phyloP scores from a whole-genome alignment of 2,329 filamentous ascomycete genomes.

The Phyllosticta citribraziliensis region DNA sequence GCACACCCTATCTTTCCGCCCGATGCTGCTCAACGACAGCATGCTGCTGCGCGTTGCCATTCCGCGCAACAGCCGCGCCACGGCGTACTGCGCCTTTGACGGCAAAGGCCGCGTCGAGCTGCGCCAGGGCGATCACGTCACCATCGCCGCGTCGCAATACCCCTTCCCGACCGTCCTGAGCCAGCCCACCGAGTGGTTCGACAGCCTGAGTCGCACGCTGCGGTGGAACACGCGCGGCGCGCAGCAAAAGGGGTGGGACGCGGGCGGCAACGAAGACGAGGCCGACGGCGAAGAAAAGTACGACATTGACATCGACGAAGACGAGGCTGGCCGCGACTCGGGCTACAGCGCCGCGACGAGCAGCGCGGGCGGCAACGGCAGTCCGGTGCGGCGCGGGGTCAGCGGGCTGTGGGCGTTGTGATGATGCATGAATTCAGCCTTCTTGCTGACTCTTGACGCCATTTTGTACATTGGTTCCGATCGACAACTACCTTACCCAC shows the following conservation, averaged over 20 bases:
- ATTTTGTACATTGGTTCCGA: background rate
- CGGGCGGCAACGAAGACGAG: constrained; percentile 32
- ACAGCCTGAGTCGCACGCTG: constrained; percentile 83
- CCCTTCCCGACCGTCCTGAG: constrained; percentile 94
- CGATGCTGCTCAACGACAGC: constrained; percentile 94
- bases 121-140: constrained; percentile 87
- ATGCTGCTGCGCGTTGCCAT: constrained; percentile 85
- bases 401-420: constrained; percentile 5
- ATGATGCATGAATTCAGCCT: background rate
- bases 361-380: constrained; percentile 18
- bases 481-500: too few species aligned
- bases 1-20: constrained; percentile 90
- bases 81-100: constrained; percentile 94
- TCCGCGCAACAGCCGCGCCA: constrained; percentile 74
- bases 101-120: constrained; percentile 94
- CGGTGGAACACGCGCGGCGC: constrained; percentile 93
- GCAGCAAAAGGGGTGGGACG: constrained; percentile 74
- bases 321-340: constrained; percentile 34
- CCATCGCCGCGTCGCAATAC: constrained; percentile 90
- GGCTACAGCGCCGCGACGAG: constrained; percentile 31
- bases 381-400: constrained; percentile 3
- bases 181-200: constrained; percentile 88
- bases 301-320: constrained; percentile 85
- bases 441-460: background rate
- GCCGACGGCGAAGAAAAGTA: constrained; percentile 50